Conservation (phyloP, 305 asterid species). For the Fraxinus angustifolia region DNA sequence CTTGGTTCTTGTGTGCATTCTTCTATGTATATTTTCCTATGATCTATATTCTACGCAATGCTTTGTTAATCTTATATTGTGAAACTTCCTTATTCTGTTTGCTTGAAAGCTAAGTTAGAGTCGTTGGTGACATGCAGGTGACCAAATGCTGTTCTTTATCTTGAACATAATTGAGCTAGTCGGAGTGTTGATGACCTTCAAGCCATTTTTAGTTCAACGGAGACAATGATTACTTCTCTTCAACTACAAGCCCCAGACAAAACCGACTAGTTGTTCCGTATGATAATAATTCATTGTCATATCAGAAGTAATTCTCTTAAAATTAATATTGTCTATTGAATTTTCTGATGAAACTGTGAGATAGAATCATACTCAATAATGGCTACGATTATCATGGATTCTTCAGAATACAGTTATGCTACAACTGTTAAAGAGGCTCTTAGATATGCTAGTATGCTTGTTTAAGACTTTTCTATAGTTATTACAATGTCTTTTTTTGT, state of each 20-base stretch:
- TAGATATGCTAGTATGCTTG: no score
- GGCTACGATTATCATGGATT: no score
- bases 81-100: background rate
- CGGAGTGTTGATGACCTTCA: slow-evolving; percentile 56
- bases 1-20: no score
- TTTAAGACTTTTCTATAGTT: no score
- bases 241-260: background rate
- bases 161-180: slow-evolving; percentile 49
- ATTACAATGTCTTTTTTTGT: no score
- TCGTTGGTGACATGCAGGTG: slow-evolving; percentile 43
- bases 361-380: background rate
- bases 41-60: no score
- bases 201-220: slow-evolving; percentile 52
- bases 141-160: slow-evolving; percentile 59
- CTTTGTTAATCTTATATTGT: background rate
- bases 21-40: no score
- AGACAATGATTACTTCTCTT: background rate
- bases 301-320: background rate
- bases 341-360: background rate
- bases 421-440: no score
- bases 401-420: no score
- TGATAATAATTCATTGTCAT: background rate
- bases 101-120: background rate
- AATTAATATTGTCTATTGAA: background rate
- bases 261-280: background rate